Conservation (phyloP, 257 asterid species). For the Jacaranda mimosifolia region DNA sequence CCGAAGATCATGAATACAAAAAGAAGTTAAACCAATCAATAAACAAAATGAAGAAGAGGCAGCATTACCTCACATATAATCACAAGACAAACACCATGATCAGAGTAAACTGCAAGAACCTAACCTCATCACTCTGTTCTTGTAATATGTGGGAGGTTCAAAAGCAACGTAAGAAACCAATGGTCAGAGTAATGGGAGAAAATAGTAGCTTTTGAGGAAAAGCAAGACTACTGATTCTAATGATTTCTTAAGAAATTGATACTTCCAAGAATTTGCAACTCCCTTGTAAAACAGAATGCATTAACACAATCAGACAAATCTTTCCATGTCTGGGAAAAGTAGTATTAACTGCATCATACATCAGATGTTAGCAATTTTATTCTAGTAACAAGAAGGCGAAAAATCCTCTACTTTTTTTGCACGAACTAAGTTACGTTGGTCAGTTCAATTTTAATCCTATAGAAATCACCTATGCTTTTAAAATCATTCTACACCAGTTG, state of each 20-base stretch:
- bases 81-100: constrained; percentile 65
- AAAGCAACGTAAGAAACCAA: constrained; percentile 31
- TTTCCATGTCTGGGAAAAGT: background rate
- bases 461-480: background rate
- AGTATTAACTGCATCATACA: constrained; percentile 13
- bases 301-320: constrained; percentile 12
- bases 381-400: background rate
- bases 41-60: constrained; percentile 5
- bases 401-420: background rate
- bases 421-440: background rate
- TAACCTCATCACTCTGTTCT: constrained; percentile 76
- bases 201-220: background rate
- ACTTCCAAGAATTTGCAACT: background rate
- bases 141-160: constrained; percentile 59
- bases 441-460: background rate
- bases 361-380: background rate
- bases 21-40: background rate
- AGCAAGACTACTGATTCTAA: background rate
- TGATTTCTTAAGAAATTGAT: background rate
- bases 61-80: constrained; percentile 84
- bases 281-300: background rate
- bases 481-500: background rate
- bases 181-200: background rate
- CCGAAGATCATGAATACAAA: background rate
- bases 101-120: constrained; percentile 91